phyloP scores from a whole-genome alignment of 306 rosid species.

The Pueraria montana region DNA sequence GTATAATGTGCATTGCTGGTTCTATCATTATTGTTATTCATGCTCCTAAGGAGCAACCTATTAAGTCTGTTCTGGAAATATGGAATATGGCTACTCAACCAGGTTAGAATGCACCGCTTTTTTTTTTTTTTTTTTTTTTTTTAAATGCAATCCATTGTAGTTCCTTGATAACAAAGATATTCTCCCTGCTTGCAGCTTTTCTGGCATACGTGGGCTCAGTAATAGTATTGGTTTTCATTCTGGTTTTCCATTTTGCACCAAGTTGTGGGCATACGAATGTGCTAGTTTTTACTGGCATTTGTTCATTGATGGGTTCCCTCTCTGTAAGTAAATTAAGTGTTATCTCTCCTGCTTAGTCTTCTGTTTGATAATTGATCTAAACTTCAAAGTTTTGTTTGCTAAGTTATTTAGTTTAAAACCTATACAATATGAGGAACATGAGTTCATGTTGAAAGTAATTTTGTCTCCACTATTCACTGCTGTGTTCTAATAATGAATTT shows the following conservation, averaged over 20 bases:
- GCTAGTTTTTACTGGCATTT: slow-evolving; percentile 81
- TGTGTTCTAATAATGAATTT: slow-evolving; percentile 5
- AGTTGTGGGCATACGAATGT: slow-evolving; percentile 82
- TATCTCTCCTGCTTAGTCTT: slow-evolving; percentile 20
- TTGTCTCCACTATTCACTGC: background rate
- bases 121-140: background rate
- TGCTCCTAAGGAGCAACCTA: slow-evolving; percentile 81
- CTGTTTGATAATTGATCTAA: slow-evolving; percentile 27
- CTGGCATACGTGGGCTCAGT: slow-evolving; percentile 76
- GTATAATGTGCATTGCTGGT: slow-evolving; percentile 87
- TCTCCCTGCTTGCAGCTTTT: slow-evolving; percentile 66
- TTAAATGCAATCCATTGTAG: background rate
- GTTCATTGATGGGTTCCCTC: slow-evolving; percentile 95
- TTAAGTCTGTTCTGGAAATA: slow-evolving; percentile 75
- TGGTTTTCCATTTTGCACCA: slow-evolving; percentile 82
- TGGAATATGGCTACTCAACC: slow-evolving; percentile 93
- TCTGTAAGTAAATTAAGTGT: slow-evolving; percentile 60
- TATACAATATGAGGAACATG: background rate
- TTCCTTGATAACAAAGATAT: slow-evolving; percentile 39
- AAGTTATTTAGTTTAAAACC: slow-evolving; percentile 16
- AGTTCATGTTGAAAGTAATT: slow-evolving; percentile 33
- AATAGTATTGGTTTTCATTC: slow-evolving; percentile 72
- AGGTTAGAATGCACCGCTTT: slow-evolving; percentile 57
- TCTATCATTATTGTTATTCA: slow-evolving; percentile 75
- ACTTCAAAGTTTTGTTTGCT: slow-evolving; percentile 23